phyloP scores from a whole-genome alignment of 2,329 filamentous ascomycete genomes.

The Didymella glomerata region DNA sequence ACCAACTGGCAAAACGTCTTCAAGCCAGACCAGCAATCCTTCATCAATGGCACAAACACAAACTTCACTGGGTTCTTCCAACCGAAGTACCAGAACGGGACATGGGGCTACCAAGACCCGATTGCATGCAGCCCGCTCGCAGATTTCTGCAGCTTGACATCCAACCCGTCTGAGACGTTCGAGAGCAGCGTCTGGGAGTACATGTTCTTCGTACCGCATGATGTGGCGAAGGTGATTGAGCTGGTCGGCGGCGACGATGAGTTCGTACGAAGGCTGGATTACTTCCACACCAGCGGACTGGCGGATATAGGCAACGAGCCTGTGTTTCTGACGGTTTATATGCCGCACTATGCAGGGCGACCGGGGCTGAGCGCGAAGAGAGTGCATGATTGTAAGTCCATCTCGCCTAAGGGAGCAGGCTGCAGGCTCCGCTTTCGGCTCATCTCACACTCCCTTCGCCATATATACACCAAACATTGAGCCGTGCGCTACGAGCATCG shows the following conservation, averaged over 20 bases:
- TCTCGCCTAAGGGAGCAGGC: not conserved
- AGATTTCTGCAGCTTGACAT: slow-evolving; percentile 44
- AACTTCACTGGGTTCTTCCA: not conserved
- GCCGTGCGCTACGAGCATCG: not conserved
- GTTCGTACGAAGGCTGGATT: not conserved
- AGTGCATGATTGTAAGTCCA: not conserved
- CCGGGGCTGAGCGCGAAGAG: not conserved
- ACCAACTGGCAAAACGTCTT: not conserved
- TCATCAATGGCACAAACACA: not conserved
- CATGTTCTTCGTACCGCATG: not conserved
- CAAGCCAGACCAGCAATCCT: not conserved
- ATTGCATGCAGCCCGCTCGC: slow-evolving; percentile 47
- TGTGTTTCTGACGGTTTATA: not conserved
- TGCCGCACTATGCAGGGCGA: not conserved
- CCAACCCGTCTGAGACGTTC: slow-evolving; percentile 24
- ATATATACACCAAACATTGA: no score
- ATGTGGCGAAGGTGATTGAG: not conserved
- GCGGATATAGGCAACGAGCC: not conserved
- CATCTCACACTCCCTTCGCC: no score
- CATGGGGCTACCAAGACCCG: slow-evolving; percentile 74
- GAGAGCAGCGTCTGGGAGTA: not conserved
- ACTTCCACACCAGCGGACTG: not conserved
- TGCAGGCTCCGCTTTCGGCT: no score
- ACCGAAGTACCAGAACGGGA: slow-evolving; percentile 66
- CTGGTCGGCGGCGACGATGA: not conserved